Evolutionary conservation across 805 yeast genomes (phyloP), one percentile per base, ranked within the genome.

Genomic region (Monosporozyma yasuniensis): DNA sequence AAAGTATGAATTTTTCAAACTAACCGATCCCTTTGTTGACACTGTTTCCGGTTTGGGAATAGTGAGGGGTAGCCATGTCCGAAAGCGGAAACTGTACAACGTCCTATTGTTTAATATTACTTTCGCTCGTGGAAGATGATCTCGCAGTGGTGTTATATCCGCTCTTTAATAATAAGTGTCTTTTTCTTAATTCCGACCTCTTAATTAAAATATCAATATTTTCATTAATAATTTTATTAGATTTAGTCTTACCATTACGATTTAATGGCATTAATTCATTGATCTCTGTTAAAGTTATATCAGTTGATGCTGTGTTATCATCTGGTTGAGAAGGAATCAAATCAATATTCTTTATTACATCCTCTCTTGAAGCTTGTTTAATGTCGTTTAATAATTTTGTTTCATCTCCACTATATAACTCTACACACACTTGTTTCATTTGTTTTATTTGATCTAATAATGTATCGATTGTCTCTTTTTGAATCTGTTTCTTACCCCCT

Each of bases 221-320:
- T 14, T 19, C 28, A 27, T 48, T 42, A 11, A 51, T 35, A 8
- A 10, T 16, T 14, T 35, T 10, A 18, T 44, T 44, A 16, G 45
- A 32, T 22, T 21, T 21, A 14, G 8, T 32, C 27, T 47, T 38
- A 12, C 27, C 30, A 12, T 32, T 41, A 4, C 16, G 39, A 23
- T 18, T 43, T 12, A 51, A 9, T 11, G 51, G 49, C 22, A 51
- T 14, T 30, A 45, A 14, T 19, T 30, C n/a, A 3, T 22, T 45
- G n/a, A 51, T 51, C 28, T 51, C 53, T 6, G 48, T 42, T 7
- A 10, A 19, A 3, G 49, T 42, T n/a, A 51, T 48, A n/a, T 16
- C 16, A 7, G 47, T 9, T 30, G 34, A 14, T n/a, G n/a, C n/a
- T n/a, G n/a, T n/a, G n/a, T n/a, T n/a, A n/a, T n/a, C n/a, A n/a